phyloP scores from a whole-genome alignment of 2,329 filamentous ascomycete genomes.

The Calycina herbarum region DNA sequence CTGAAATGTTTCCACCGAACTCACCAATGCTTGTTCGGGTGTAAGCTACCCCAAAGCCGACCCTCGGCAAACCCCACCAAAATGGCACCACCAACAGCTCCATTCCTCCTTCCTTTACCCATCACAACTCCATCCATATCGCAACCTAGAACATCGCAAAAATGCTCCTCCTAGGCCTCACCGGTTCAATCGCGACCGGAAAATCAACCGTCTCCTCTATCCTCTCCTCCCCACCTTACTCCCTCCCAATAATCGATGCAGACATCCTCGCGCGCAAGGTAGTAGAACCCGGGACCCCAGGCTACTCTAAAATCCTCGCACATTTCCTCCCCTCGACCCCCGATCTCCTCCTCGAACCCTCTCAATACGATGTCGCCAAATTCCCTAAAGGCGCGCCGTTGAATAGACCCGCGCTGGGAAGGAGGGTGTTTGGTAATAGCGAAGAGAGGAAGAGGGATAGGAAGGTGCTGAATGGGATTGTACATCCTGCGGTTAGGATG shows the following conservation, averaged over 20 bases:
- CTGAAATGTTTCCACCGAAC: too few relatives aligned
- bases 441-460: slow-evolving; percentile 71
- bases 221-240: slow-evolving; percentile 77
- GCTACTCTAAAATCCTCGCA: slow-evolving; percentile 77
- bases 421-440: slow-evolving; percentile 80
- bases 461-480: slow-evolving; percentile 79
- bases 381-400: slow-evolving; percentile 64
- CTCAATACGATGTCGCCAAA: slow-evolving; percentile 51
- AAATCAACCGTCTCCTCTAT: slow-evolving; percentile 93
- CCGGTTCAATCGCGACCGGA: slow-evolving; percentile 94
- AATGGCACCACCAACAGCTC: background rate
- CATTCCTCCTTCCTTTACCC: background rate
- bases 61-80: background rate
- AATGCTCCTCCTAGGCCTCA: slow-evolving; percentile 95
- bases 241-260: slow-evolving; percentile 88
- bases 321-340: slow-evolving; percentile 83
- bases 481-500: slow-evolving; percentile 84
- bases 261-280: slow-evolving; percentile 90
- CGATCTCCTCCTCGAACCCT: slow-evolving; percentile 72
- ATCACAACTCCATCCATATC: background rate
- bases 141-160: background rate
- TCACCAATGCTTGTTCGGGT: background rate
- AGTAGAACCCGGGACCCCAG: slow-evolving; percentile 85
- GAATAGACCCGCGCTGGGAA: slow-evolving; percentile 82
- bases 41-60: background rate